Base-by-base conservation (phyloP, 2,329 filamentous ascomycete species). In the Colletotrichum tropicale region DNA sequence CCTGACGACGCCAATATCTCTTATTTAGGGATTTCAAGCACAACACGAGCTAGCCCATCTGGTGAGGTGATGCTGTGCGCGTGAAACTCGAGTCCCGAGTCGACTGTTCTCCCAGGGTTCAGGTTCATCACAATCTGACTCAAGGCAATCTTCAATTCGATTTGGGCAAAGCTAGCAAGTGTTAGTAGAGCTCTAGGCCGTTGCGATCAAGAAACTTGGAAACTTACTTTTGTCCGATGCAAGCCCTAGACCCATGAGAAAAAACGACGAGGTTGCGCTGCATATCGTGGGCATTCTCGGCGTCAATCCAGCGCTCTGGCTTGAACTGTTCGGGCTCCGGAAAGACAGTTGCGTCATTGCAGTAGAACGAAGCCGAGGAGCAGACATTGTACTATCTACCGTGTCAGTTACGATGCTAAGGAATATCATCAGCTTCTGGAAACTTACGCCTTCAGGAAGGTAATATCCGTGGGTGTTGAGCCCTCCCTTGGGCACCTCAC, bases 111-210 rank as follows among this genome's bases (percentile, higher is more conserved):
- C 30, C 58, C 58, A 0, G 58, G 58, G 58, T 26, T 16, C 58
- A 61, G 30, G 58, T 34, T 61, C 58, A 34, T 61, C 16, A 61
- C 30, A 34, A 61, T n/a, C 30, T 61, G 58, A 32, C 58, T 61
- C 28, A 61, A 21, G 18, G 58, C 58, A 21, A 61, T 61, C 58
- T 34, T 61, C 16, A 61, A 21, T 1, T 61, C 58, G n/a, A 34
- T 61, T 21, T 61, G 58, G 30, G 58, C 58, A 34, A 34, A 61
- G 0, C 58, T 61, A 34, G 9, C 7, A 3, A 13, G 12, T 16
- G 4, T 61, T 0, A 61, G 58, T 15, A 61, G 18, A n/a, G 18
- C 13, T 61, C 30, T 32, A n/a, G 26, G 7, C 8, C 18, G 0
- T 10, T 12, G n/a, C 10, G 58, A 6, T 21, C 6, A 32, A n/a